Base-by-base conservation (phyloP, 2,329 filamentous ascomycete species). In the Colletotrichum liriopes region DNA sequence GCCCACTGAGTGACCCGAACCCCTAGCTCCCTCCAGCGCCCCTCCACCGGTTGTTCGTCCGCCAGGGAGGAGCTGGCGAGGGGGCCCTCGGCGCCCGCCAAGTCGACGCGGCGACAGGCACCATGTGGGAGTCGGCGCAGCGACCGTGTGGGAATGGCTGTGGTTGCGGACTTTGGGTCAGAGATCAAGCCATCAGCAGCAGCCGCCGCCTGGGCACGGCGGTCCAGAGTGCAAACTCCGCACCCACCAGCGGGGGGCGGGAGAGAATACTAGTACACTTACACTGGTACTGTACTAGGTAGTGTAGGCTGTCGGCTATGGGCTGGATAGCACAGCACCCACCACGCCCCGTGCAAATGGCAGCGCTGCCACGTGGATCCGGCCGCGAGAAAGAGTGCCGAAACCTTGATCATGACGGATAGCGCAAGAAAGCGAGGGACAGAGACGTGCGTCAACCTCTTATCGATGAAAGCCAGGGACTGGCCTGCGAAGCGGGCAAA, bases 1-100 rank as follows among this genome's bases (percentile, higher is more conserved):
- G 26, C 56, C 64, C 58, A 71, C 51, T 52, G 67, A 67, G 56
- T 67, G 20, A 23, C 64, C 68, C 67, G 68, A 71, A 67, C 64
- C 56, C 64, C 68, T 71, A 71, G 63, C 63, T 39, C 20, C 2
- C 47, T 60, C 4, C 9, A 43, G 16, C 14, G 23, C 14, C 35
- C 20, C 35, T 51, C 60, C 54, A 43, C 37, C 35, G 11, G 2
- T 43, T 43, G 51, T 5, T 35, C 43, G n/a, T 37, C 26, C 61
- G 39, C 51, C 26, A 11, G 37, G 35, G 37, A 26, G 29, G 29
- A 4, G 29, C 29, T 32, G 29, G 29, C 29, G 29, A 32, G 18
- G n/a, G 43, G 20, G n/a, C 45, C n/a, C n/a, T 49, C 35, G 7
- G 7, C 35, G 35, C 35, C 35, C 35, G 11, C 35, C 8, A 37